These are phyloP conservation scores for Verticillium nubilum DNA, from an alignment of 2,329 filamentous ascomycete species.

Conservation along the genomic window DNA sequence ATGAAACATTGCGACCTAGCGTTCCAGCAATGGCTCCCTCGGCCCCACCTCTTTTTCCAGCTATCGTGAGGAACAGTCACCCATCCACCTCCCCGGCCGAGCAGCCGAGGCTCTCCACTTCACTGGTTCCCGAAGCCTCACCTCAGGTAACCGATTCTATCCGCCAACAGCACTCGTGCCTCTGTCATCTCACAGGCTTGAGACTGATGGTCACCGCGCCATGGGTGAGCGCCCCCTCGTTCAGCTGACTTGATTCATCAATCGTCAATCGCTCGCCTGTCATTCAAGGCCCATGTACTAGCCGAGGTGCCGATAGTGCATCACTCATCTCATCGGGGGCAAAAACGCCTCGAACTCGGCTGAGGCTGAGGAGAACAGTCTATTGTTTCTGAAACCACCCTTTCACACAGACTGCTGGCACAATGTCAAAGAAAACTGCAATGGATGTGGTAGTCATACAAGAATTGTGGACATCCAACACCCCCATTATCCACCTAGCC, in stretches of 20 bases:
- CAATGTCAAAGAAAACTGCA: neutral
- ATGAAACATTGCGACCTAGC: neutral
- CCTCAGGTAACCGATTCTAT: neutral
- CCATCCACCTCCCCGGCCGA: conserved; percentile 2
- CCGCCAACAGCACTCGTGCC: neutral
- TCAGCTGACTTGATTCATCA: neutral
- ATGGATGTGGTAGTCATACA: neutral
- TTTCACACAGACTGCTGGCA: neutral
- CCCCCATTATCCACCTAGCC: conserved; percentile 4
- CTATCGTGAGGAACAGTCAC: neutral
- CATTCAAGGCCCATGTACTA: neutral
- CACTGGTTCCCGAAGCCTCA: neutral
- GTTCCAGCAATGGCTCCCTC: neutral
- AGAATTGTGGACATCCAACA: conserved; percentile 1
- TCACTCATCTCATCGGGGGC: neutral
- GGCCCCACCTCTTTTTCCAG: neutral
- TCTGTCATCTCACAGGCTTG: neutral
- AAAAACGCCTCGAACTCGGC: neutral
- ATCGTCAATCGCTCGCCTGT: neutral
- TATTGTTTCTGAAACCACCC: neutral
- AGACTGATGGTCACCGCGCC: neutral
- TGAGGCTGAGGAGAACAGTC: neutral
- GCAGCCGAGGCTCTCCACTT: conserved; percentile 7
- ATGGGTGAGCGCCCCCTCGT: neutral
- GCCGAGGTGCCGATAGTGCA: neutral